Conservation (phyloP, 2,329 filamentous ascomycete genomes). For the Pezicula rhizophila region DNA sequence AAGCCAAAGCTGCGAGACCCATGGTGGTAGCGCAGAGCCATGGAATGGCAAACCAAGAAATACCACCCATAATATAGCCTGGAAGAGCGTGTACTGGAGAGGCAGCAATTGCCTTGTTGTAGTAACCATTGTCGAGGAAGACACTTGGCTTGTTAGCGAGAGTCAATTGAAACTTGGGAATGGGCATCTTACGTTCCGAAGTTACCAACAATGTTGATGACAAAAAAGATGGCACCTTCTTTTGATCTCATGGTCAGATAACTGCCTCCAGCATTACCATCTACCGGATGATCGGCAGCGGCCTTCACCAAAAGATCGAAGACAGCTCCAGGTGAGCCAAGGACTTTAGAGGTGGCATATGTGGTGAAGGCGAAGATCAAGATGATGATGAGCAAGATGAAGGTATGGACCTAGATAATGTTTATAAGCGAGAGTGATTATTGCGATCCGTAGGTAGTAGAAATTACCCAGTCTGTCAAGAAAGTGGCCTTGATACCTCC, state of each 20-base stretch:
- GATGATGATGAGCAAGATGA: constrained; percentile 79
- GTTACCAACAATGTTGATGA: constrained; percentile 84
- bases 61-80: constrained; percentile 74
- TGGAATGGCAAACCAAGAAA: constrained; percentile 89
- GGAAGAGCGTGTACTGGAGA: constrained; percentile 80
- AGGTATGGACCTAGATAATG: constrained; percentile 69
- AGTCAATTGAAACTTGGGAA: background rate
- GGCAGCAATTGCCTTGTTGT: constrained; percentile 89
- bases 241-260: constrained; percentile 82
- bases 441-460: background rate
- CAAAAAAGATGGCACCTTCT: constrained; percentile 82
- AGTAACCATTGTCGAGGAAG: constrained; percentile 84
- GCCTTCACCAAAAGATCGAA: constrained; percentile 73
- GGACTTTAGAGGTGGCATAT: constrained; percentile 65
- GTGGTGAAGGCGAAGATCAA: constrained; percentile 78
- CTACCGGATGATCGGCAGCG: constrained; percentile 63
- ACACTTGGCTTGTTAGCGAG: constrained; percentile 47
- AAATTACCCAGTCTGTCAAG: constrained; percentile 46
- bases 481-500: constrained; percentile 84
- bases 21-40: constrained; percentile 87
- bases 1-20: constrained; percentile 73
- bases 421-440: constrained; percentile 24
- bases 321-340: constrained; percentile 71
- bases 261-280: constrained; percentile 72
- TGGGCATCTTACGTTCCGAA: constrained; percentile 46